Evolutionary conservation across 768 basidiomycete genomes (phyloP).

Genomic region (Kondoa malvinella): DNA sequence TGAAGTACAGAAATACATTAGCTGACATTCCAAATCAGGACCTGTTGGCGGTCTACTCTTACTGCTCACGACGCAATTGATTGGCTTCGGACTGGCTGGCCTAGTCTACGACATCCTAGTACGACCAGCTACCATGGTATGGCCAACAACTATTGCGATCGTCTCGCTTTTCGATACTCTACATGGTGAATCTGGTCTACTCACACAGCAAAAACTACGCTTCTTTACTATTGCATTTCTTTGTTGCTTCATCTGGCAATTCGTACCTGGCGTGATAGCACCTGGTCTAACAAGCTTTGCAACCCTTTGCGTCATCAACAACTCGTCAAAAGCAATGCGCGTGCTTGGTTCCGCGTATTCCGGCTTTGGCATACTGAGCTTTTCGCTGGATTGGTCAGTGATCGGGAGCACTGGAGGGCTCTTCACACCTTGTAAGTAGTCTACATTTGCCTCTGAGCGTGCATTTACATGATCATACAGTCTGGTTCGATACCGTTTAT

Average conservation of each 20-base stretch:
- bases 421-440: conserved; percentile 25
- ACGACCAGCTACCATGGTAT: conserved; percentile 25
- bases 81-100: conserved; percentile 29
- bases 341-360: conserved; percentile 26
- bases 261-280: conserved; percentile 23
- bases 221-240: conserved; percentile 26
- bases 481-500: too few species aligned
- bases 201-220: conserved; percentile 22
- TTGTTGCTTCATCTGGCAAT: conserved; percentile 26
- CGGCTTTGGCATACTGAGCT: conserved; percentile 27
- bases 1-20: neutral
- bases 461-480: too few species aligned
- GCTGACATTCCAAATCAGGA: neutral
- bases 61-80: conserved; percentile 28
- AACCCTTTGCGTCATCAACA: conserved; percentile 21
- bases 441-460: neutral
- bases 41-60: conserved; percentile 19
- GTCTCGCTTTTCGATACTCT: conserved; percentile 29
- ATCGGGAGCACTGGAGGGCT: conserved; percentile 26
- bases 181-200: conserved; percentile 22
- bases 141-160: conserved; percentile 24
- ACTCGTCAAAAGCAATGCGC: conserved; percentile 13
- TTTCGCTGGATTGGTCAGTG: conserved; percentile 29
- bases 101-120: conserved; percentile 25
- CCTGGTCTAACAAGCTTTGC: neutral